Conservation (phyloP, 441 rosid genomes). For the Gossypium schwendimanii region DNA sequence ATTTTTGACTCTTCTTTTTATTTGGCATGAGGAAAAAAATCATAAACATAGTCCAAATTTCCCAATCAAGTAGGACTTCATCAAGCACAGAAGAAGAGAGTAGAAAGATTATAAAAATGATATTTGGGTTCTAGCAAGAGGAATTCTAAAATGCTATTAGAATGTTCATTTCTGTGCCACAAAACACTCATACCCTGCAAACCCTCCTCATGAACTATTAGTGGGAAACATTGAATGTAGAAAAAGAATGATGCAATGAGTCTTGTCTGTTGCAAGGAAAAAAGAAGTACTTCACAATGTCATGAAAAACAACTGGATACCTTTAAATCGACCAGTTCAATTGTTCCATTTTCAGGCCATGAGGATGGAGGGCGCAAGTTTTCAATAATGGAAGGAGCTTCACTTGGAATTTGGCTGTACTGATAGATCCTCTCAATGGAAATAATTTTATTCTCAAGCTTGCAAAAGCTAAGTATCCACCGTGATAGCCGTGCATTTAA, state of each 20-base stretch:
- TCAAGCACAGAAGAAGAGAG: not conserved
- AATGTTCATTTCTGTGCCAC: not conserved
- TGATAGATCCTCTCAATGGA: constrained; percentile 97
- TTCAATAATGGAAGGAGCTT: constrained; percentile 65
- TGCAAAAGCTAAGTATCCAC: constrained; percentile 99
- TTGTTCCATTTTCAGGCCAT: constrained; percentile 86
- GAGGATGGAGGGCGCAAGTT: constrained; percentile 55
- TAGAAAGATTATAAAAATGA: not conserved
- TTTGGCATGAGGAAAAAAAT: not conserved
- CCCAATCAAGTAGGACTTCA: not conserved
- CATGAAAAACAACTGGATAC: constrained; percentile 26
- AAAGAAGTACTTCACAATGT: not conserved
- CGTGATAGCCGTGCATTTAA: constrained; percentile 91
- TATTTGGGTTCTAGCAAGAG: not conserved
- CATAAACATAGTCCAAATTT: not conserved
- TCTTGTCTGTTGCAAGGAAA: not conserved
- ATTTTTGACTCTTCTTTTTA: not conserved
- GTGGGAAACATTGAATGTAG: not conserved
- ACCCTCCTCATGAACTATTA: not conserved
- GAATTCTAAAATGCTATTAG: not conserved
- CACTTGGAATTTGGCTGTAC: constrained; percentile 82
- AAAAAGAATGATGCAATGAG: not conserved
- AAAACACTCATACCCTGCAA: not conserved
- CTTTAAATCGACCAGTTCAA: constrained; percentile 80
- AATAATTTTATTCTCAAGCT: constrained; percentile 95